Evolutionary conservation across 768 basidiomycete genomes (phyloP).

Genomic region (Termitomyces sp.): DNA sequence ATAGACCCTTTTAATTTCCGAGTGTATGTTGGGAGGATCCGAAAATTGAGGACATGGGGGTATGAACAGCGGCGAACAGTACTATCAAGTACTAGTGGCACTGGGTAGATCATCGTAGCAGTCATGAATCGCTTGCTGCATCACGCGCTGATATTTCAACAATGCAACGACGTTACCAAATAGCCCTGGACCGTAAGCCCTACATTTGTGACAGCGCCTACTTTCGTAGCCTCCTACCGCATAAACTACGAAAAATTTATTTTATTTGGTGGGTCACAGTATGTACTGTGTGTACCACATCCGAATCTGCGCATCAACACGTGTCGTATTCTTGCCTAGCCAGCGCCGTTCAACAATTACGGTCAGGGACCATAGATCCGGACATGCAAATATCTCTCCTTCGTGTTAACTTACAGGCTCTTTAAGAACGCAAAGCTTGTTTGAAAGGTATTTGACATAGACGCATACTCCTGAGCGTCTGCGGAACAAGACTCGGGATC

Average conservation of each 20-base stretch:
- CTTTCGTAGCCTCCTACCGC: background rate
- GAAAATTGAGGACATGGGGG: background rate
- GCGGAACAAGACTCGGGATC: background rate
- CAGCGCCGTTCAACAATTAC: background rate
- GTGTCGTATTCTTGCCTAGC: background rate
- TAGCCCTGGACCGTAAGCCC: too few relatives aligned
- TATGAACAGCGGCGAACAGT: background rate
- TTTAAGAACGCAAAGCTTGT: background rate
- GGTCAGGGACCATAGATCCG: background rate
- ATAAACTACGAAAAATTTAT: background rate
- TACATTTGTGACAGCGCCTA: background rate
- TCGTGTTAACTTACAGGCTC: background rate
- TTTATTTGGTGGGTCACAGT: background rate
- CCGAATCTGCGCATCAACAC: background rate
- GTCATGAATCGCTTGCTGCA: background rate
- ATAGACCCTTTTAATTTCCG: background rate
- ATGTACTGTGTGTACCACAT: background rate
- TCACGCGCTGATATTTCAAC: background rate
- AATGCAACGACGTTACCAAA: background rate
- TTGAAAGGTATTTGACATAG: background rate
- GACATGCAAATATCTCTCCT: background rate
- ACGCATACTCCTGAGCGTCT: too few relatives aligned
- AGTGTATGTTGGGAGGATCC: background rate
- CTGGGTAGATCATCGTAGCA: too few relatives aligned
- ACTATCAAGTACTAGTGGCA: too few relatives aligned